Evolutionary conservation across 2,329 filamentous ascomycete genomes (phyloP), one percentile per base, ranked within the genome.

Genomic region (Alternaria tenuissima): DNA sequence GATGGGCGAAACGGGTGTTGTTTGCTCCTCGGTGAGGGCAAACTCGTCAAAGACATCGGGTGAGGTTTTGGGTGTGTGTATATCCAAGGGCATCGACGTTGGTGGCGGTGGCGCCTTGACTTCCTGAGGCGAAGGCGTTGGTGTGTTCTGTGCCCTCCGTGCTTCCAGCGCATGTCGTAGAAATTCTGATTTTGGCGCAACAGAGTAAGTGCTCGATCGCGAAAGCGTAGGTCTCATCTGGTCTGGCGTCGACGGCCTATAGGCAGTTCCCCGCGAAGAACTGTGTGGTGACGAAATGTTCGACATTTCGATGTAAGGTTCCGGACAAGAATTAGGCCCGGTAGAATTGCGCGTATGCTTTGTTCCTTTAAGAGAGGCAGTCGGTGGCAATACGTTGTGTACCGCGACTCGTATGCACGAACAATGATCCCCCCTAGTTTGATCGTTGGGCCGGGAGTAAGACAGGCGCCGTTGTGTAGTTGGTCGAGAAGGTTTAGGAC

Each of bases 101-200:
- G 57, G 38, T 39, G 55, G 39, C 11, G 63, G 52, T 16, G 55
- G 32, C n/a, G 52, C n/a, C 42, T 62, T 55, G 22, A 22, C 42
- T 18, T 67, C 60, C 6, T 53, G 47, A 20, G 64, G 58, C 5
- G 65, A 47, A 7, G 66, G 58, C 5, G 58, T 63, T 11, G 69
- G 61, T 7, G 71, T 64, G 5, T 64, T 52, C 32, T 75, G 70
- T 7, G 72, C 72, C 54, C 74, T 64, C 28, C 69, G 67, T 6
- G 70, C 74, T n/a, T 77, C 64, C 7, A 78, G 67, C 16, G 73
- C 75, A 62, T 71, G 66, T 36, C 74, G 71, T 52, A 78, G 61
- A 54, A 69, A 74, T 51, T 78, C 74, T 6, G 72, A 74, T 52
- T 73, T 76, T n/a, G 76, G 75, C 30, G 71, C 70, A 18, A 73